A percentile compares a stretch with the other conserved stretches of the same genome.
Conservation (phyloP, 331 rosid species). For the Rhamnella rubrinervis region DNA sequence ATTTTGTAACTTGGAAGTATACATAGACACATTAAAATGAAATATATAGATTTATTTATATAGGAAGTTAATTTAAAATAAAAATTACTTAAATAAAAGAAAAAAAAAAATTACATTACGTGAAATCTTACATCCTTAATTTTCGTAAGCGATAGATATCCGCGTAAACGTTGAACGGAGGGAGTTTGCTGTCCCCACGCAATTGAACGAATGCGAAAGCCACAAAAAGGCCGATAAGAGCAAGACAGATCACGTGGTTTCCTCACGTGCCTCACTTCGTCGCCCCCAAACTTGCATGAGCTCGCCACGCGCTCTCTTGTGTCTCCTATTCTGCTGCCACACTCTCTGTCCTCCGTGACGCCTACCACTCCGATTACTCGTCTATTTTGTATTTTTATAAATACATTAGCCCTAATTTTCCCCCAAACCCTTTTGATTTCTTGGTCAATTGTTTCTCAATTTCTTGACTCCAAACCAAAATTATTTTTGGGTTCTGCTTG, state of each 20-base stretch:
- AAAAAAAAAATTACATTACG: no score
- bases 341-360: conserved; percentile 22
- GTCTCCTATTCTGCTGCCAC: conserved; percentile 52
- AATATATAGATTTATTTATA: no score
- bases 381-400: not conserved
- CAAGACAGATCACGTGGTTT: conserved; percentile 41
- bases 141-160: no score
- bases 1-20: no score
- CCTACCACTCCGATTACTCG: not conserved
- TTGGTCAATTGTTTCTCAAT: not conserved
- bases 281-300: conserved; percentile 15
- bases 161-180: no score
- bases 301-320: conserved; percentile 57
- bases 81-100: no score
- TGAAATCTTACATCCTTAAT: no score
- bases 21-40: no score
- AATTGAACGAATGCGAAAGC: not conserved
- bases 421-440: conserved; percentile 11
- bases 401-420: conserved; percentile 6
- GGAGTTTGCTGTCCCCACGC: no score
- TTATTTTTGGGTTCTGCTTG: not conserved
- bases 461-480: not conserved
- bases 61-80: no score
- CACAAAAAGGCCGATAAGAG: not conserved
- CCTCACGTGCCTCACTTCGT: conserved; percentile 25